Evolutionary conservation across 169 alveolate genomes (phyloP).

Genomic region (Babesia ovis): DNA sequence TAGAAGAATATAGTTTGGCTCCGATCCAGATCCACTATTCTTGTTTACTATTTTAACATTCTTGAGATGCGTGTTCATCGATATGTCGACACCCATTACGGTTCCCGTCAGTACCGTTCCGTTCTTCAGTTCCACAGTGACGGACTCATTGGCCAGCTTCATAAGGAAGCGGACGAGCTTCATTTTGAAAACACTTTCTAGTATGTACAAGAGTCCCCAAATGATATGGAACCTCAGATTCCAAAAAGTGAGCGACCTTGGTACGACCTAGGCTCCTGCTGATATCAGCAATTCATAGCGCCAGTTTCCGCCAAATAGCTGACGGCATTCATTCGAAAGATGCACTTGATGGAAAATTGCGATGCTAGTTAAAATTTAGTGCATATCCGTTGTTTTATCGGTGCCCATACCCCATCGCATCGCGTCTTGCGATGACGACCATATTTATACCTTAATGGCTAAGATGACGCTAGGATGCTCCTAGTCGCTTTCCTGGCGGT

Average conservation of each 20-base stretch:
- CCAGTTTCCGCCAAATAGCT: neutral
- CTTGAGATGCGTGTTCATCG: constrained; percentile 98
- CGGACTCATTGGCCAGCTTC: constrained; percentile 95
- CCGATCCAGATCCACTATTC: constrained; percentile 80
- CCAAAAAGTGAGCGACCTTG: neutral
- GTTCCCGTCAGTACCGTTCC: constrained; percentile 97
- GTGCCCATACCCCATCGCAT: constrained; percentile 24
- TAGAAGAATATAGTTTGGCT: constrained; percentile 67
- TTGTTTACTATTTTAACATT: constrained; percentile 95
- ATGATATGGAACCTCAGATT: neutral
- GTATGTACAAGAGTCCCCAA: neutral
- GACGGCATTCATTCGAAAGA: neutral
- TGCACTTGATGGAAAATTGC: neutral
- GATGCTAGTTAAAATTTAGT: neutral
- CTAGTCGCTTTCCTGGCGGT: neutral
- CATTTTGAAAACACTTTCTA: constrained; percentile 75
- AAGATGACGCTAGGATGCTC: neutral
- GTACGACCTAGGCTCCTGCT: constrained; percentile 3
- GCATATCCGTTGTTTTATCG: neutral
- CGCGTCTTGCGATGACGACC: neutral
- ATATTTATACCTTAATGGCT: neutral
- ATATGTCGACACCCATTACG: constrained; percentile 94
- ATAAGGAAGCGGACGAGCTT: constrained; percentile 95
- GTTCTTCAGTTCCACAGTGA: constrained; percentile 95
- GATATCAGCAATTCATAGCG: neutral